phyloP scores from a whole-genome alignment of 345 rosid species.

The Gossypium bickii region DNA sequence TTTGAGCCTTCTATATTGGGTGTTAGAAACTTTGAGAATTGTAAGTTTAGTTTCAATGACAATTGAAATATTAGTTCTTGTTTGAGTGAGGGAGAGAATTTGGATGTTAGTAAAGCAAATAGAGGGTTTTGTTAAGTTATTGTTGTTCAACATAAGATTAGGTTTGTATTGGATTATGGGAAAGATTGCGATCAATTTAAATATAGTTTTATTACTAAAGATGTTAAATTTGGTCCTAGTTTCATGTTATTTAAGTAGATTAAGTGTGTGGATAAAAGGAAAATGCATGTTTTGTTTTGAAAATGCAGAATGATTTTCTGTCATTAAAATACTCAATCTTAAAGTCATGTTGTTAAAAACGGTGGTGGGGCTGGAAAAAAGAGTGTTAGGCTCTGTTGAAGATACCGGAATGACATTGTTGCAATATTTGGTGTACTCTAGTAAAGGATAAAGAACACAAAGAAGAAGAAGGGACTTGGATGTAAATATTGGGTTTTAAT shows the following conservation, averaged over 20 bases:
- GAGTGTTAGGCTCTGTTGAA: too few relatives aligned
- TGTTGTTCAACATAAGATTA: slow-evolving; percentile 20
- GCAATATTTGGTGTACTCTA: too few relatives aligned
- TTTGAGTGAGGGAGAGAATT: slow-evolving; percentile 29
- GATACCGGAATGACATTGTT: too few relatives aligned
- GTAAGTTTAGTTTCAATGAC: slow-evolving; percentile 45
- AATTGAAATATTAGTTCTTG: slow-evolving; percentile 29
- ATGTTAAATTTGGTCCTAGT: slow-evolving; percentile 29
- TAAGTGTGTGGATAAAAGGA: slow-evolving; percentile 37
- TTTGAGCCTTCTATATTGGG: slow-evolving; percentile 61
- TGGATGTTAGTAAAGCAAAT: slow-evolving; percentile 21
- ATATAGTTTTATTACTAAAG: slow-evolving; percentile 44
- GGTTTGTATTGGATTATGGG: slow-evolving; percentile 42
- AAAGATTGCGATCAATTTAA: slow-evolving; percentile 31
- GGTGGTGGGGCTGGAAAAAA: too few relatives aligned
- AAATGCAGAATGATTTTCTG: too few relatives aligned
- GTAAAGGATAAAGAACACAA: too few relatives aligned
- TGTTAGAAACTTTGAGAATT: slow-evolving; percentile 41
- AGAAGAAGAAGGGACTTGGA: too few relatives aligned
- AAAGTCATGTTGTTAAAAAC: too few relatives aligned
- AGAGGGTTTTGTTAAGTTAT: slow-evolving; percentile 39
- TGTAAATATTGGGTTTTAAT: too few relatives aligned
- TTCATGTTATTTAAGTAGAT: slow-evolving; percentile 34
- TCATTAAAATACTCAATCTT: too few relatives aligned
- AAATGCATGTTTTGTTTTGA: slow-evolving; percentile 42